These are phyloP conservation scores for Penicillium sp. DNA, from an alignment of 2,329 filamentous ascomycete genomes.

Conservation along the genomic window DNA sequence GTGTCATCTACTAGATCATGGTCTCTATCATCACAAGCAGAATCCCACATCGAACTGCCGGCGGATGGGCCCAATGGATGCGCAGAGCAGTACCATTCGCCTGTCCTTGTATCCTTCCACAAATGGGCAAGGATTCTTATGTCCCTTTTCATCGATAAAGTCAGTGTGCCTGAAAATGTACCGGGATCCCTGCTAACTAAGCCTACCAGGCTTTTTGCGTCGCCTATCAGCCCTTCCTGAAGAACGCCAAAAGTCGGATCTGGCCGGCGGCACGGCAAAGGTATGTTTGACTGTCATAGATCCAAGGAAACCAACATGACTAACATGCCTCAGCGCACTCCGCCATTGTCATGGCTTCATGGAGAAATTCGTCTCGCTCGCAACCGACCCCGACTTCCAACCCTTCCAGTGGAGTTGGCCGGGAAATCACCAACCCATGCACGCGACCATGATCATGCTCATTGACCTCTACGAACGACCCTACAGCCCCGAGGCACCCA, in stretches of 20 bases:
- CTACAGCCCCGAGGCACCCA: conserved; percentile 37
- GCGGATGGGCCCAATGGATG: conserved; percentile 32
- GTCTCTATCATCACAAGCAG: too few relatives aligned
- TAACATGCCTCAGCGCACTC: conserved; percentile 32
- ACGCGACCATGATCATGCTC: conserved; percentile 42
- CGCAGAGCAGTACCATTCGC: conserved; percentile 38
- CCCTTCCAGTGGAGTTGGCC: conserved; percentile 45
- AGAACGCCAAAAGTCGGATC: conserved; percentile 41
- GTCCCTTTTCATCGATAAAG: too few relatives aligned
- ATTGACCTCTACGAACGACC: conserved; percentile 44
- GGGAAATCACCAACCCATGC: conserved; percentile 40
- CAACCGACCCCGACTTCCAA: conserved; percentile 41
- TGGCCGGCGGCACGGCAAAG: conserved; percentile 41
- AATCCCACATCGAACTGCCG: too few relatives aligned
- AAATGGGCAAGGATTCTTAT: conserved; percentile 41
- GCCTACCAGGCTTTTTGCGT: conserved; percentile 42
- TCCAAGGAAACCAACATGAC: too few relatives aligned
- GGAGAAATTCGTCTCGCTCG: conserved; percentile 42
- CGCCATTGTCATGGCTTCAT: conserved; percentile 44
- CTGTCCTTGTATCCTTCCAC: conserved; percentile 38
- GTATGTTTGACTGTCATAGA: too few relatives aligned
- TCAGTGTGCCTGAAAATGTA: too few relatives aligned
- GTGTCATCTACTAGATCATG: too few relatives aligned
- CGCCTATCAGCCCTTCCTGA: conserved; percentile 42
- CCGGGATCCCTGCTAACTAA: too few relatives aligned